Percentiles rank a stretch among this genome's conserved stretches.
These are phyloP conservation scores for Mycosphaerelloides madeirae DNA, from an alignment of 2,329 filamentous ascomycete species.

Conservation along the genomic window DNA sequence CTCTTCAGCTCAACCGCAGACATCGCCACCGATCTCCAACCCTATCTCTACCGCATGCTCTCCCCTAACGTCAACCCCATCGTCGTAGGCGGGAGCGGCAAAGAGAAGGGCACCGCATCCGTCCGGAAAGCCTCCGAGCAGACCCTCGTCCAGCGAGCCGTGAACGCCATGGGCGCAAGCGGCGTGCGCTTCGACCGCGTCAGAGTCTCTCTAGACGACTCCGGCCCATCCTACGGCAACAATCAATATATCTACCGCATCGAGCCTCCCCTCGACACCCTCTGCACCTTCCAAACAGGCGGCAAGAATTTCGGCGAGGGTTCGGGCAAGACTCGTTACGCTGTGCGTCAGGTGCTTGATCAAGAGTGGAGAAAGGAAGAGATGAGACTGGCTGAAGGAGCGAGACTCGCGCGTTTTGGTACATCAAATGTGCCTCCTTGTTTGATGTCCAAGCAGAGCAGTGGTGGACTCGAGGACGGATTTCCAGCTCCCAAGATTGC, in stretches of 20 bases:
- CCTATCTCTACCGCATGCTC: slow-evolving; percentile 77
- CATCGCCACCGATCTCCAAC: slow-evolving; percentile 75
- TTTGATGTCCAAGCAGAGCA: background rate
- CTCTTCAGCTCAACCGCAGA: slow-evolving; percentile 74
- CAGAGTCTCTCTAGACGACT: slow-evolving; percentile 63
- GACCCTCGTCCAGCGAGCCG: slow-evolving; percentile 70
- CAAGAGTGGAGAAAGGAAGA: slow-evolving; percentile 79
- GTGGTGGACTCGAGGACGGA: slow-evolving; percentile 22
- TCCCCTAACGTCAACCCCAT: slow-evolving; percentile 89
- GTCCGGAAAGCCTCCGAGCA: slow-evolving; percentile 86
- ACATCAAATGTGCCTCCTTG: slow-evolving; percentile 21
- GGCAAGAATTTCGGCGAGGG: slow-evolving; percentile 49
- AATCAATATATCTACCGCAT: slow-evolving; percentile 76
- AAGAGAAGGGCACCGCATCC: slow-evolving; percentile 54
- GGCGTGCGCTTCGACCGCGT: slow-evolving; percentile 77
- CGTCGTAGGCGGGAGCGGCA: slow-evolving; percentile 57
- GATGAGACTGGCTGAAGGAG: slow-evolving; percentile 59
- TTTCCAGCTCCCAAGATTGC: slow-evolving; percentile 47
- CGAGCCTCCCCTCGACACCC: slow-evolving; percentile 82
- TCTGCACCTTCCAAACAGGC: slow-evolving; percentile 69
- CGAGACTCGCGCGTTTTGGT: slow-evolving; percentile 60
- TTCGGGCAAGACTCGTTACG: slow-evolving; percentile 69
- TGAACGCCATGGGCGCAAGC: slow-evolving; percentile 75
- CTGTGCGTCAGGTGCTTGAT: slow-evolving; percentile 86
- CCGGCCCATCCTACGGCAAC: slow-evolving; percentile 9